Base-by-base conservation (phyloP, 768 basidiomycete species). In the Auriculariales sp. region DNA sequence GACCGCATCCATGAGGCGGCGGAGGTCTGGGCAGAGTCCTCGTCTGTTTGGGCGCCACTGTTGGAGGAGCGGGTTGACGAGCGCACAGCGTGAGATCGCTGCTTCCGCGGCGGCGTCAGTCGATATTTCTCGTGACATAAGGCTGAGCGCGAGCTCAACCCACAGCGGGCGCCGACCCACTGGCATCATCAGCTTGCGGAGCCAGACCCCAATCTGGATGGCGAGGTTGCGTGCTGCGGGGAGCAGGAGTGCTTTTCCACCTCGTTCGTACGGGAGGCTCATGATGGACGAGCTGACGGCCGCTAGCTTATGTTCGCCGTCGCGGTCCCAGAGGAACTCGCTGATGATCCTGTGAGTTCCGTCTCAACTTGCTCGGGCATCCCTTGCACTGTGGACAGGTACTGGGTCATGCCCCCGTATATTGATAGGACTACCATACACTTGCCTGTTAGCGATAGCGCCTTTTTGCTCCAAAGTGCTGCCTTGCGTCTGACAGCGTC, bases 401-500 rank as follows among this genome's bases (percentile, higher is more conserved):
- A 44, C 39, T 44, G 39, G 22, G 39, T 44, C 19, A 24, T 44
- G 22, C 39, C 39, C 5, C 14, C 39, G 6, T 24, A 19, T 19
- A 44, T 19, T 1, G 22, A 44, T 15, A 11, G 12, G 5, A 19
- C 39, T 4, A 44, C 22, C 10, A 44, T 5, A 7, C 14, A 5
- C 19, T 44, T 44, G 4, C 19, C 22, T 24, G 39, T 22, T 25
- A 44, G 39, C 4, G 17, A 24, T 6, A 24, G 22, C 6, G 39
- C 12, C 27, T 25, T 44, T 15, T 22, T 25, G 44, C 10, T 22
- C 55, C 53, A 55, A 28, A 15, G 17, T 11, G 28, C 22, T 2
- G 46, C 28, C 15, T 28, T 31, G 27, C 11, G 17, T 6, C 28
- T 22, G n/a, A 54, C 50, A 24, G 46, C 42, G 14, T 55, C 49